Base-by-base conservation (phyloP, 441 rosid genomes). In the Macaranga tanarius region DNA sequence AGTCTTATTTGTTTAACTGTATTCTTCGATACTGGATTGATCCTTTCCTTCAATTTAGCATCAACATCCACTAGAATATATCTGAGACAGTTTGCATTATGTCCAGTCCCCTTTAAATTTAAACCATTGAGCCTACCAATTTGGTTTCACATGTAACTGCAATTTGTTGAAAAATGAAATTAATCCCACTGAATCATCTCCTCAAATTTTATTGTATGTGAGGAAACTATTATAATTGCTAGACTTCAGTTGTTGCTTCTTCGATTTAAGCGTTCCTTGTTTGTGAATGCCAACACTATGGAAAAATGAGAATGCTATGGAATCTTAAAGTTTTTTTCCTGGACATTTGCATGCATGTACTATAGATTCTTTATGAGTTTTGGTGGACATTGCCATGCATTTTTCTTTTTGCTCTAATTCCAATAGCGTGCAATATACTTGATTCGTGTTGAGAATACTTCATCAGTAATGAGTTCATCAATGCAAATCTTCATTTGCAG, bases 401-500 rank as follows among this genome's bases (percentile, higher is more conserved):
- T 34, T 34, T 34, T 34, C 38, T 34, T 34, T 34, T 34, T 34
- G 38, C 6, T 34, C 6, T 34, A 34, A 34, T 5, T 34, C 2
- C 38, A 34, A 0, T 34, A 3, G 7, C 6, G 38, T 34, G 38
- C 38, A 34, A 7, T 34, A 34, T 34, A 7, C 45, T 57, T 15
- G 28, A 2, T 16, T 45, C 1, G 5, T 13, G 15, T 64, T 64
- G 11, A 4, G 56, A 65, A 56, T 45, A 10, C 51, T 51, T 25
- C 34, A 10, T 25, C 42, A 47, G 26, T 47, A 51, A 25, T 47
- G 61, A 77, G 55, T 51, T 31, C 19, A 16, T 63, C 38, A 58
- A 20, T 26, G 26, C 51, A 57, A 52, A 62, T 72, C 9, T 47
- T 72, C 54, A 20, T 45, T 38, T 82, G 84, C 78, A 92, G 98